Base-by-base conservation (phyloP, 2,329 filamentous ascomycete species). In the Plectosphaerella plurivora region DNA sequence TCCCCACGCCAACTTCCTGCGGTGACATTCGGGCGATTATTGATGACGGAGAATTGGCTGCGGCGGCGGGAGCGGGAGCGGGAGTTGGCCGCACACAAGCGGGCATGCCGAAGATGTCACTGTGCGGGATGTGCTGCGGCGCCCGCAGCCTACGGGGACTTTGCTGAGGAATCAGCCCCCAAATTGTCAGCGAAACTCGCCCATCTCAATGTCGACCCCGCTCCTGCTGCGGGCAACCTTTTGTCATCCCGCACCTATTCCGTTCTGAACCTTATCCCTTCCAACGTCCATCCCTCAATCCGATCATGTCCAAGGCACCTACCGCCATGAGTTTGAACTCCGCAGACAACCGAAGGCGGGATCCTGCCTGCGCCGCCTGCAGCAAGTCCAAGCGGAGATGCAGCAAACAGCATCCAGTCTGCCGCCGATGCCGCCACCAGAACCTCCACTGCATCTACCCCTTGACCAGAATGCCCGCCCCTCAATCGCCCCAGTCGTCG, bases 321-420 rank as follows among this genome's bases (percentile, higher is more conserved):
- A 5, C 37, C 37, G 14, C 7, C 10, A 39, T 39, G 15, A 9
- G 6, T 45, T 22, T 12, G 11, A 33, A 33, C 28, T 33, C 16
- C 42, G 18, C 42, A 45, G 42, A 45, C 16, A 22, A 6, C 24
- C 18, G 7, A 9, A 20, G 18, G 42, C 42, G 22, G n/a, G n/a
- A 45, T 22, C 42, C 16, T 20, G 42, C 42, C 16, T 45, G 42
- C 18, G 50, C 45, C 25, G 39, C 55, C 4, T 61, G 59, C 41
- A 55, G 54, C 5, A 53, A 18, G 2, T 50, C 59, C 1, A 61
- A 61, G 28, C 50, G 59, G 8, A 61, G 56, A 22, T 61, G 59
- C 22, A 56, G 51, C 2, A 59, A 52, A n/a, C 52, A 57, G 24
- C 49, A 55, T 8, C 59, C 59, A 6, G 45, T 39, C 35, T 60